phyloP scores from a whole-genome alignment of 306 rosid species.

The Glycine soja region DNA sequence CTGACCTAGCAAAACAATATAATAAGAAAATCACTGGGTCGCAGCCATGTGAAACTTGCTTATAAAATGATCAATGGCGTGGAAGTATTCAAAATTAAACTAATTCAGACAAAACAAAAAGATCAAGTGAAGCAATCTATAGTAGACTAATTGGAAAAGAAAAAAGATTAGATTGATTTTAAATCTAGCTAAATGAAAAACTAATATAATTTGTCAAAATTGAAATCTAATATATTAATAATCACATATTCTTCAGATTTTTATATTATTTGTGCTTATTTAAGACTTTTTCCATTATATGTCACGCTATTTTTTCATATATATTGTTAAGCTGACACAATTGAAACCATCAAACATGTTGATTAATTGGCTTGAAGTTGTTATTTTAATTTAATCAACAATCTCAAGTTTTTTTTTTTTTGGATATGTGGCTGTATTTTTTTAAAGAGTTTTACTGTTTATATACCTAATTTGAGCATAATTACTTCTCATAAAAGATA shows the following conservation, averaged over 20 bases:
- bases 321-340: background rate
- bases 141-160: background rate
- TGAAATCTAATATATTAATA: background rate
- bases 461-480: too few species aligned
- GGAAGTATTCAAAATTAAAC: background rate
- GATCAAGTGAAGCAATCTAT: background rate
- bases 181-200: background rate
- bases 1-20: background rate
- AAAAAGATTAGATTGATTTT: background rate
- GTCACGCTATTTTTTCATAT: background rate
- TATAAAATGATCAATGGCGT: slow-evolving; percentile 5
- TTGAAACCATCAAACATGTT: background rate
- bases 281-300: background rate
- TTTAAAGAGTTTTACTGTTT: background rate
- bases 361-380: too few species aligned
- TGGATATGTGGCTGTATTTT: background rate
- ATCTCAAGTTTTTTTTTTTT: too few species aligned
- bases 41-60: slow-evolving; percentile 21
- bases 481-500: too few species aligned
- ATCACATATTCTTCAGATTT: background rate
- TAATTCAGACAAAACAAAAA: background rate
- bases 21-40: background rate
- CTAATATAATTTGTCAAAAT: background rate
- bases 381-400: too few species aligned
- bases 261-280: background rate